These are phyloP conservation scores for Dittrichia graveolens DNA, from an alignment of 129 eudicot genomes.

Conservation along the genomic window DNA sequence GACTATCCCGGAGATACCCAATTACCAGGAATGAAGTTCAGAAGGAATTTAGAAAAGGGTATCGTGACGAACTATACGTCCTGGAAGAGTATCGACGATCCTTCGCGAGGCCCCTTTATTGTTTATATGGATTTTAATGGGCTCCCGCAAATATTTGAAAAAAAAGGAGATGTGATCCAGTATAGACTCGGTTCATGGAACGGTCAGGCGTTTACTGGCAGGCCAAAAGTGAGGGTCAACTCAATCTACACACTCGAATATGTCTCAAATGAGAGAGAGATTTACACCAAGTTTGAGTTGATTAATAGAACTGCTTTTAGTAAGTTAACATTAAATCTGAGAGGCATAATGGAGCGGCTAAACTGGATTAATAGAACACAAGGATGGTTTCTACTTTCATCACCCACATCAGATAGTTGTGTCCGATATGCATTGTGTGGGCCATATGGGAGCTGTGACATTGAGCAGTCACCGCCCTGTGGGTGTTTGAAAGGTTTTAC, in stretches of 20 bases:
- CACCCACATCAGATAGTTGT: too few species aligned
- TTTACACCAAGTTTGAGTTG: not conserved
- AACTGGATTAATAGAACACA: not conserved
- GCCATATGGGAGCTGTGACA: conserved; percentile 41
- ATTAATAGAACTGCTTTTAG: not conserved
- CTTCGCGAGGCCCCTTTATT: conserved; percentile 19
- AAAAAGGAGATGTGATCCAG: not conserved
- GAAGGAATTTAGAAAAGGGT: conserved; percentile 4
- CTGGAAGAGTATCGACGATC: conserved; percentile 37
- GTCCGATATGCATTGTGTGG: conserved; percentile 30
- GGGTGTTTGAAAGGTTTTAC: conserved; percentile 42
- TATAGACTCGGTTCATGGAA: not conserved
- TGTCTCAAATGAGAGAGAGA: not conserved
- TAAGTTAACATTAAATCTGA: not conserved
- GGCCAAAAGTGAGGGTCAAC: not conserved
- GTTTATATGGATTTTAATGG: too few species aligned
- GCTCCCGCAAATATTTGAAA: too few species aligned
- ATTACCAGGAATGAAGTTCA: not conserved
- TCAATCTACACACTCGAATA: not conserved
- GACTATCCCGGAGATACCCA: not conserved
- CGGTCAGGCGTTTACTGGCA: not conserved
- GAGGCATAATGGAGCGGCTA: not conserved
- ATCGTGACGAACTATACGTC: conserved; percentile 12
- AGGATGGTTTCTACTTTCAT: not conserved
- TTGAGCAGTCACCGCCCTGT: conserved; percentile 32